A percentile compares a stretch with the other conserved stretches of the same genome.
Conservation (phyloP, 129 eudicot genomes). For the Flaveria ramosissima region DNA sequence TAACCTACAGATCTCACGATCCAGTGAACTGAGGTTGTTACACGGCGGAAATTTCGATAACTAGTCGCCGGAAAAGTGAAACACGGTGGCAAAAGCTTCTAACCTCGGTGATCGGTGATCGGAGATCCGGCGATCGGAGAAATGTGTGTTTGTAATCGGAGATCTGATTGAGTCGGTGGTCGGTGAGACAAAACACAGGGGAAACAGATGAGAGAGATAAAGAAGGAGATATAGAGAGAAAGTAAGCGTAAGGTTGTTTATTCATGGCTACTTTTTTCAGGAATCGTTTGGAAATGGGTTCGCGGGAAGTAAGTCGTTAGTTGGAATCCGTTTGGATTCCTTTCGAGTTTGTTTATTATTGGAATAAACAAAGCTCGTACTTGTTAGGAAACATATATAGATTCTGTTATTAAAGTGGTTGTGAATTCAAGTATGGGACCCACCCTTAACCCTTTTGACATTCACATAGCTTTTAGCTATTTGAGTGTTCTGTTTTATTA, state of each 20-base stretch:
- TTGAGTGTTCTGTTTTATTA: background rate
- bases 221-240: slow-evolving; percentile 35
- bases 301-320: slow-evolving; percentile 28
- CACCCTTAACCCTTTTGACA: background rate
- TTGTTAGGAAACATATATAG: background rate
- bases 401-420: background rate
- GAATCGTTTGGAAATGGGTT: slow-evolving; percentile 8
- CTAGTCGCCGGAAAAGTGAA: slow-evolving; percentile 14
- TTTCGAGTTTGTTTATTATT: background rate
- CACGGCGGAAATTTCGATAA: background rate
- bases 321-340: background rate
- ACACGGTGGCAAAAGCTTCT: background rate
- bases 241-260: slow-evolving; percentile 29
- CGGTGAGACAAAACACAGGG: slow-evolving; percentile 34
- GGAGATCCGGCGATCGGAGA: slow-evolving; percentile 36
- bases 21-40: background rate
- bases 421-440: background rate
- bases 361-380: background rate
- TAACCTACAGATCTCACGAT: slow-evolving; percentile 42
- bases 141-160: slow-evolving; percentile 20
- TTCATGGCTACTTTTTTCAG: slow-evolving; percentile 17
- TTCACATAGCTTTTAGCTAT: background rate
- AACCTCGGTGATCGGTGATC: slow-evolving; percentile 39
- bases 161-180: slow-evolving; percentile 43
- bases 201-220: slow-evolving; percentile 1